Evolutionary conservation across 129 eudicot species (phyloP).

Genomic region (Tagetes erecta): DNA sequence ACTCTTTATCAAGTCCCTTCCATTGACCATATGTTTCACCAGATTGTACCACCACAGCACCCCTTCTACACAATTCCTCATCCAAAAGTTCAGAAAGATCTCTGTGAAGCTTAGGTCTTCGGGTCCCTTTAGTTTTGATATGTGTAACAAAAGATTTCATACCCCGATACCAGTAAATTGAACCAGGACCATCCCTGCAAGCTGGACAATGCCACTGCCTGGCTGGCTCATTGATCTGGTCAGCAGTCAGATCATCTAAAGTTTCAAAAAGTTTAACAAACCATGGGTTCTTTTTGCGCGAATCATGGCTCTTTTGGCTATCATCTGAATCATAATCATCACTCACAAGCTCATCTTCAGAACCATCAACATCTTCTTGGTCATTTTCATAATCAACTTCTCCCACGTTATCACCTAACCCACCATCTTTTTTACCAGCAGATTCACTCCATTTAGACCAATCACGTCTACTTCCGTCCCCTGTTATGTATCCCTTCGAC

Average conservation of each 20-base stretch:
- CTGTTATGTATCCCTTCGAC: conserved; percentile 42
- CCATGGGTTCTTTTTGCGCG: conserved; percentile 62
- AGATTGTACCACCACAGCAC: conserved; percentile 47
- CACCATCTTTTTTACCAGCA: conserved; percentile 2
- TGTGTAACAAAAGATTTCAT: conserved; percentile 69
- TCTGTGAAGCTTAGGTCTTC: conserved; percentile 74
- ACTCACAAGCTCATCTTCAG: conserved; percentile 63
- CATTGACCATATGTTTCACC: conserved; percentile 78
- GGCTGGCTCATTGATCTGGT: conserved; percentile 59
- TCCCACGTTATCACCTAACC: background rate
- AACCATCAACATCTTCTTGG: conserved; percentile 37
- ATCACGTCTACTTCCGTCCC: conserved; percentile 35
- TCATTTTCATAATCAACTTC: conserved; percentile 30
- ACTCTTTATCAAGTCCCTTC: conserved; percentile 52
- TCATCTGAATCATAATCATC: conserved; percentile 77
- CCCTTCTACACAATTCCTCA: conserved; percentile 71
- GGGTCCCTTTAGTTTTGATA: conserved; percentile 74
- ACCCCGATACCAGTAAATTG: conserved; percentile 85
- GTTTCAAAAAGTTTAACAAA: conserved; percentile 51
- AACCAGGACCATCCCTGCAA: conserved; percentile 87
- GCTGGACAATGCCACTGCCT: conserved; percentile 98
- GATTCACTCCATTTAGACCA: conserved; percentile 34
- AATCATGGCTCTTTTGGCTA: conserved; percentile 61
- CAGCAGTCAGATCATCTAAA: conserved; percentile 50
- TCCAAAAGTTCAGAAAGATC: conserved; percentile 64